Evolutionary conservation across 2,329 filamentous ascomycete species (phyloP).

Genomic region (Trichoderma guizhouense): DNA sequence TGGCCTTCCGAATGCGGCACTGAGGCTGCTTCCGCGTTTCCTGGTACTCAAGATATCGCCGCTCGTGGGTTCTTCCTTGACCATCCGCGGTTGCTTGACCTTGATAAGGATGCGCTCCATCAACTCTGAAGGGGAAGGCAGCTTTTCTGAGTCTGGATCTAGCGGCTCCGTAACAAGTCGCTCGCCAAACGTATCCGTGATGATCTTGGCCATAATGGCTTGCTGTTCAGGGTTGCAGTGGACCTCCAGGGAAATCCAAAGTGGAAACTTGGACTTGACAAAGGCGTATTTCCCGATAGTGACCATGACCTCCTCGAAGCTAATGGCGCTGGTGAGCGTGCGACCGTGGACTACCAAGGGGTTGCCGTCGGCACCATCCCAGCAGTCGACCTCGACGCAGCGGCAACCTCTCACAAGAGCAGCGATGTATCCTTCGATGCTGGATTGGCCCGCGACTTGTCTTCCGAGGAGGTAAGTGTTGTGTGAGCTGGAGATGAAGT

Average conservation of each 20-base stretch:
- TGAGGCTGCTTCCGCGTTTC: constrained; percentile 66
- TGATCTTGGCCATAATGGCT: constrained; percentile 81
- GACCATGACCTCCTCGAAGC: constrained; percentile 86
- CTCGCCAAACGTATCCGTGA: constrained; percentile 79
- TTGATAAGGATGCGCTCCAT: constrained; percentile 86
- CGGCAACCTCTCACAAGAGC: constrained; percentile 86
- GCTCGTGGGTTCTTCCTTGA: constrained; percentile 38
- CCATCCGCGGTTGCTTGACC: constrained; percentile 70
- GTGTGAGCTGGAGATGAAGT: constrained; percentile 97
- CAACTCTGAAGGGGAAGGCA: constrained; percentile 84
- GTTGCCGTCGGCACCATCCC: constrained; percentile 85
- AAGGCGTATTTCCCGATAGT: constrained; percentile 96
- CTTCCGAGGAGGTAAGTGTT: constrained; percentile 94
- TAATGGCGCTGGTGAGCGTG: constrained; percentile 82
- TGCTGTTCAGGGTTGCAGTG: constrained; percentile 86
- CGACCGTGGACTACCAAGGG: constrained; percentile 89
- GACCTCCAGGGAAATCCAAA: constrained; percentile 94
- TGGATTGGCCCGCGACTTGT: constrained; percentile 85
- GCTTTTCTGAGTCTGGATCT: constrained; percentile 60
- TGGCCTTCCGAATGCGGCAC: constrained; percentile 60
- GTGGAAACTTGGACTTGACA: constrained; percentile 75
- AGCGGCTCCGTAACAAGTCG: constrained; percentile 74
- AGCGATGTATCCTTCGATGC: constrained; percentile 90
- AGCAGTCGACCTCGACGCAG: constrained; percentile 96
- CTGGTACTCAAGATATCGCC: constrained; percentile 40